These are phyloP conservation scores for Fusarium algeriense DNA, from an alignment of 2,329 filamentous ascomycete species.

Conservation along the genomic window DNA sequence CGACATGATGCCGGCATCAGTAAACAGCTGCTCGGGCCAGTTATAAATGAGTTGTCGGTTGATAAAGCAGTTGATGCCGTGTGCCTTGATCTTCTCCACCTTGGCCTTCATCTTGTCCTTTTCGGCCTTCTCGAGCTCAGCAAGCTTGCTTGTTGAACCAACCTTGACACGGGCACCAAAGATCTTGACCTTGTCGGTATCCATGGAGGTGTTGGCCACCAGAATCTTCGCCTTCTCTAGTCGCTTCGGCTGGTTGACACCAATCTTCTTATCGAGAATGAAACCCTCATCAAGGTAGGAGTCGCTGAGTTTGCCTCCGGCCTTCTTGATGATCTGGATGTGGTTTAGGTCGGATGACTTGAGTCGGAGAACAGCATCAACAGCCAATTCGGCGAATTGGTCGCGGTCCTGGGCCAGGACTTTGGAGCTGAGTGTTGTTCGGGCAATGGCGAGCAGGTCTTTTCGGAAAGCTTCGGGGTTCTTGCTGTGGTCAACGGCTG, in stretches of 20 bases:
- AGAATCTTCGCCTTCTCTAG: constrained; percentile 98
- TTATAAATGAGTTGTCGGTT: constrained; percentile 99
- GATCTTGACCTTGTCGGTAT: constrained; percentile 99
- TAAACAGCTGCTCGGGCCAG: constrained; percentile 99
- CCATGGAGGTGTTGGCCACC: constrained; percentile 98
- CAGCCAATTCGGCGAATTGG: constrained; percentile 90
- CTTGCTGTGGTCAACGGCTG: constrained; percentile 90
- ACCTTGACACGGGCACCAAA: constrained; percentile 98
- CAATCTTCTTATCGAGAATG: constrained; percentile 99
- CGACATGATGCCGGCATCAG: constrained; percentile 96
- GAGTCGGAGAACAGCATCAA: constrained; percentile 90
- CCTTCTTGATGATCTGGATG: constrained; percentile 99
- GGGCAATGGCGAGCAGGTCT: constrained; percentile 89
- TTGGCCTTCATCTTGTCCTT: constrained; percentile 99
- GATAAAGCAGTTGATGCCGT: constrained; percentile 99
- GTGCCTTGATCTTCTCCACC: constrained; percentile 98
- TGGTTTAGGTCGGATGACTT: constrained; percentile 94
- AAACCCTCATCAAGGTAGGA: constrained; percentile 98
- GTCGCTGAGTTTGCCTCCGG: constrained; percentile 95
- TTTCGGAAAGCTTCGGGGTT: constrained; percentile 86
- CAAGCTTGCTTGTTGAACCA: constrained; percentile 93
- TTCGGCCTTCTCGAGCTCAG: constrained; percentile 98
- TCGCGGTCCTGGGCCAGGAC: constrained; percentile 93
- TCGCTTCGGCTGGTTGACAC: constrained; percentile 97
- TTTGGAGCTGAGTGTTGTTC: constrained; percentile 97